Percentiles rank a stretch among this genome's conserved stretches.
These are phyloP conservation scores for Candida tetrigidarum DNA, from an alignment of 1,139 yeast genomes.

Conservation along the genomic window DNA sequence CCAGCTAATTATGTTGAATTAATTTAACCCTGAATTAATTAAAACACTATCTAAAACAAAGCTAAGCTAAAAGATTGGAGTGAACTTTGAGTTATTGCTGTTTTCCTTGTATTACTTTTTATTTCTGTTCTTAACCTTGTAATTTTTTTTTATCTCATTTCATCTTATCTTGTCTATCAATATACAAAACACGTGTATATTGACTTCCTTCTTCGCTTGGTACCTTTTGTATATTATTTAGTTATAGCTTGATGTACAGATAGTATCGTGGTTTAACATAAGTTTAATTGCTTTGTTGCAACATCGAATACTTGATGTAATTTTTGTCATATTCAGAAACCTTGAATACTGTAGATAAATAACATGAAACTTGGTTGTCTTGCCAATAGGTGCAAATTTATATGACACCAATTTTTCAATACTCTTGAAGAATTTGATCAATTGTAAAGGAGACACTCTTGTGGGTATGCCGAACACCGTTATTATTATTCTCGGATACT, in stretches of 20 bases:
- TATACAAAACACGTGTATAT: too few species aligned
- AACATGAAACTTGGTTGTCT: constrained; percentile 13
- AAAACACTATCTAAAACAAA: too few species aligned
- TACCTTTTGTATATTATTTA: background rate
- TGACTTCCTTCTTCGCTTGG: too few species aligned
- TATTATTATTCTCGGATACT: constrained; percentile 10
- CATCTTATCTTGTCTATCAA: too few species aligned
- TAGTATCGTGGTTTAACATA: background rate
- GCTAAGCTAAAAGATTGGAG: too few species aligned
- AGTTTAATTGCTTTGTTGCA: constrained; percentile 3
- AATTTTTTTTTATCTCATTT: too few species aligned
- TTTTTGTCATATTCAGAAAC: constrained; percentile 7
- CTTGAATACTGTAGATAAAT: constrained; percentile 16
- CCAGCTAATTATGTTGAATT: constrained; percentile 97
- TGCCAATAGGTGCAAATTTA: constrained; percentile 14
- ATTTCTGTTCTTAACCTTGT: too few species aligned
- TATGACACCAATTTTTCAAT: constrained; percentile 14
- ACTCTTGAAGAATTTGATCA: constrained; percentile 10
- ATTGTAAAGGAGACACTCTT: constrained; percentile 3
- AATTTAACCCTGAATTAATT: too few species aligned
- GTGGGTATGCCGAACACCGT: constrained; percentile 14
- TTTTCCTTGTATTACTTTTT: background rate
- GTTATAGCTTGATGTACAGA: background rate
- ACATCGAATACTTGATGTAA: constrained; percentile 7
- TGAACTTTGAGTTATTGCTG: too few species aligned